Base-by-base conservation (phyloP, 2,329 filamentous ascomycete species). In the Neonectria hederae region DNA sequence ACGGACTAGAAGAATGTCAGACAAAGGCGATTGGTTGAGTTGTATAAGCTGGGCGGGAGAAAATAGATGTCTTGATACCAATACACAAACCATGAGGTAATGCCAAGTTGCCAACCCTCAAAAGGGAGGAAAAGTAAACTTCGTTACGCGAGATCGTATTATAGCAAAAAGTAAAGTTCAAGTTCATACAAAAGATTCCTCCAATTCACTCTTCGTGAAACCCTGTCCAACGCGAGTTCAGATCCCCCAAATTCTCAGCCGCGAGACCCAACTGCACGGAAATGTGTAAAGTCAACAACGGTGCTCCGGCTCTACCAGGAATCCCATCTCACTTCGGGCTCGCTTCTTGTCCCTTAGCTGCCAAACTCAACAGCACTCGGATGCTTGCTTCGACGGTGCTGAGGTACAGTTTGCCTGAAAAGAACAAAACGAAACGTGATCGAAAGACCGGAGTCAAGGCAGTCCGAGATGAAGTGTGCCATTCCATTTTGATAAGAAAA, bases 1-100 rank as follows among this genome's bases (percentile, higher is more conserved):
- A 78, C 83, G 21, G 83, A 87, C n/a, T 87, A 77, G 68, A 43
- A 35, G 6, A 54, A 5, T 11, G 9, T 10, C 11, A 38, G 22
- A n/a, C 14, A 38, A 14, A 13, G 11, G 45, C 2, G 13, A 17
- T 17, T 46, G 40, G 43, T 48, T 38, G 57, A 46, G 30, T 54
- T 60, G 57, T 48, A 40, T 21, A 35, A 19, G 28, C 46, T 28
- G 30, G 28, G 22, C 19, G 42, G 22, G 28, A n/a, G 21, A 40
- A 35, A 24, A 49, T 58, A 54, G 35, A 54, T 28, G 57, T 55
- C 43, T 48, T 54, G 55, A 63, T 63, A 63, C 60, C 61, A 63
- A 63, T 55, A 54, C 43, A 59, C 43, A 35, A 35, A 54, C 52
- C 42, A 51, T 42, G 49, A 54, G 52, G 57, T 21, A 54, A 28